Percentiles rank a stretch among this genome's conserved stretches.
Conservation (phyloP, 164 flowering plant species). For the Dillenia turbinata region DNA sequence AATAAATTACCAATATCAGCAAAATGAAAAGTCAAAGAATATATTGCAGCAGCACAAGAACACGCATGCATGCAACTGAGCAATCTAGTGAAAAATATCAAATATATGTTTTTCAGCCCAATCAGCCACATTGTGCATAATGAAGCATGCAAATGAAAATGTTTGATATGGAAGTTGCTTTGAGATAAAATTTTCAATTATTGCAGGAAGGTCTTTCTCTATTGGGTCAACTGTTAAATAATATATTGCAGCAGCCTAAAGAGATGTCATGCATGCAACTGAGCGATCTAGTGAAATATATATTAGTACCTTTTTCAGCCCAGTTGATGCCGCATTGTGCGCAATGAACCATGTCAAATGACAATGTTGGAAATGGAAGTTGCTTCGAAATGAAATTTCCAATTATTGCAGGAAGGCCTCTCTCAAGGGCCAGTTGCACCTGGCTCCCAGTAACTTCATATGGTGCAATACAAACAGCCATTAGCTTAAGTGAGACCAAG, state of each 20-base stretch:
- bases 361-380: slow-evolving; percentile 88
- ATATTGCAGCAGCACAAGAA: too few species aligned
- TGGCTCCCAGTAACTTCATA: slow-evolving; percentile 95
- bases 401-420: slow-evolving; percentile 97
- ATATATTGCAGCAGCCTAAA: too few species aligned
- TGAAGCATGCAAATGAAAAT: slow-evolving; percentile 90
- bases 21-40: too few species aligned
- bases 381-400: slow-evolving; percentile 73
- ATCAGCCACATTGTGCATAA: slow-evolving; percentile 82
- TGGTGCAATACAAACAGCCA: slow-evolving; percentile 83
- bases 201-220: slow-evolving; percentile 98
- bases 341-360: slow-evolving; percentile 95
- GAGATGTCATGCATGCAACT: too few species aligned
- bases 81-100: too few species aligned
- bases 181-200: slow-evolving; percentile 72
- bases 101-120: slow-evolving; percentile 85
- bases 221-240: slow-evolving; percentile 60
- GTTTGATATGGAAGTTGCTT: slow-evolving; percentile 90
- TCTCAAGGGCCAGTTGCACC: slow-evolving; percentile 93
- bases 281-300: too few species aligned
- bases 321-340: slow-evolving; percentile 89
- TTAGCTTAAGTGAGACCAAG: slow-evolving; percentile 67
- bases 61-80: too few species aligned
- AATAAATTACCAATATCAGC: too few species aligned
- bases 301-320: slow-evolving; percentile 74